Base-by-base conservation (phyloP, 2,329 filamentous ascomycete species). In the Neonectria hederae region DNA sequence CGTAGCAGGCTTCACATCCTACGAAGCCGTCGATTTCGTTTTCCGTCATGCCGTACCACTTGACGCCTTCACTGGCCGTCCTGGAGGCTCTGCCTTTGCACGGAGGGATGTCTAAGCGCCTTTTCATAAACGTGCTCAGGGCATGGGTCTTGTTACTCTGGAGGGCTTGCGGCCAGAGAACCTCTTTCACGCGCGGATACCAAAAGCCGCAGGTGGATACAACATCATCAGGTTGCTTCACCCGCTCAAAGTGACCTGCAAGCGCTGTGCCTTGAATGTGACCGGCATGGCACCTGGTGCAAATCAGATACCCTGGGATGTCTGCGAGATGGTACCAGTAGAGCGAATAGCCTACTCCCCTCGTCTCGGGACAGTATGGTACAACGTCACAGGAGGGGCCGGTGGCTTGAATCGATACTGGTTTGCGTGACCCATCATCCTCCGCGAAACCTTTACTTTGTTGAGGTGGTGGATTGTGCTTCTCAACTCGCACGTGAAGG, bases 231-330 rank as follows among this genome's bases (percentile, higher is more conserved):
- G 58, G 71, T 32, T 59, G 73, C 51, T 64, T 66, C 0, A 74
- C 62, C 4, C 69, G 65, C 28, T 68, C 59, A 38, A 84, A 83
- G 0, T 73, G 57, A 0, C 54, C 19, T 0, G 72, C 70, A 4
- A 82, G 73, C 0, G 43, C 48, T 0, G 78, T 80, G 0, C 57
- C 22, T 22, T 74, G 63, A 13, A 84, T 76, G 61, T 80, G 58
- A 30, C 80, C 78, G 6, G 75, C 73, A 35, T 82, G 78, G 65
- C 82, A 84, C 22, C 75, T 70, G 2, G 80, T 80, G 65, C 82
- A 84, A 35, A 83, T 72, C 3, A 76, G 60, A 24, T 76, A 81
- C 2, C 73, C 67, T 0, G 77, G 74, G 3, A 71, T 35, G 4
- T 73, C 70, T 2, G 65, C 60, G 1, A 76, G 52, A 1, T 66